phyloP scores from a whole-genome alignment of 2,329 filamentous ascomycete species.

The Pseudocercospora vitis region DNA sequence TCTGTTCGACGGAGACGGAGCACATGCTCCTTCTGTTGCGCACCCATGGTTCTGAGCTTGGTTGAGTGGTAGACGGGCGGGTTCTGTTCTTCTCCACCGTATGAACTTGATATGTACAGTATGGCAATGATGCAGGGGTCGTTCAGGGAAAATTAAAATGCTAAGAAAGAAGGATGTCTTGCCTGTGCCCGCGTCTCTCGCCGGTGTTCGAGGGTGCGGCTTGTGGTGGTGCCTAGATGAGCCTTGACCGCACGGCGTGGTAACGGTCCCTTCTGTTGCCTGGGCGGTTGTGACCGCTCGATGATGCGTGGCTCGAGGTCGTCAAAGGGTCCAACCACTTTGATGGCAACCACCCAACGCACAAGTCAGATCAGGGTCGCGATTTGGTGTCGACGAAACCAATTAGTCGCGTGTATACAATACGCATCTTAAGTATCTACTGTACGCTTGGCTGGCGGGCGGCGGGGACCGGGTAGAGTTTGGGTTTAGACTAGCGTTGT shows the following conservation, averaged over 20 bases:
- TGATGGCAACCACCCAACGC: too few relatives aligned
- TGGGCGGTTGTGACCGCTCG: neutral
- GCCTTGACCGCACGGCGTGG: neutral
- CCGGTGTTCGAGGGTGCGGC: slow-evolving; percentile 1
- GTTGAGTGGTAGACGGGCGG: neutral
- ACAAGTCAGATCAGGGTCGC: neutral
- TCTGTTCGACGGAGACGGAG: slow-evolving; percentile 59
- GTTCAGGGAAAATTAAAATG: neutral
- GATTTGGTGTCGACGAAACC: slow-evolving; percentile 3
- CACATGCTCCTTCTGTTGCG: slow-evolving; percentile 40
- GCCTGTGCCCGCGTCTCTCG: slow-evolving; percentile 9
- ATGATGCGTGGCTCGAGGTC: slow-evolving; percentile 2
- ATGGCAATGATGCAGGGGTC: neutral
- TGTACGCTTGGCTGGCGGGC: too few relatives aligned
- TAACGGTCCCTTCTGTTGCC: slow-evolving; percentile 1
- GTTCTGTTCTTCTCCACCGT: neutral
- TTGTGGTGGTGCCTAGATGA: slow-evolving; percentile 1
- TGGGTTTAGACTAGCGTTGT: neutral
- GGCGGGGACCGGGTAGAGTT: too few relatives aligned
- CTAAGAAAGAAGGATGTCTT: slow-evolving; percentile 3
- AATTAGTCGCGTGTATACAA: neutral
- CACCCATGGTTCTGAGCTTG: slow-evolving; percentile 11
- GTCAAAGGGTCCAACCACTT: neutral
- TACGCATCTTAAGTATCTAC: too few relatives aligned
- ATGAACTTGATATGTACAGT: neutral